A percentile compares a stretch with the other conserved stretches of the same genome.
phyloP scores from a whole-genome alignment of 2,329 filamentous ascomycete genomes.

The Neofusicoccum laricinum region DNA sequence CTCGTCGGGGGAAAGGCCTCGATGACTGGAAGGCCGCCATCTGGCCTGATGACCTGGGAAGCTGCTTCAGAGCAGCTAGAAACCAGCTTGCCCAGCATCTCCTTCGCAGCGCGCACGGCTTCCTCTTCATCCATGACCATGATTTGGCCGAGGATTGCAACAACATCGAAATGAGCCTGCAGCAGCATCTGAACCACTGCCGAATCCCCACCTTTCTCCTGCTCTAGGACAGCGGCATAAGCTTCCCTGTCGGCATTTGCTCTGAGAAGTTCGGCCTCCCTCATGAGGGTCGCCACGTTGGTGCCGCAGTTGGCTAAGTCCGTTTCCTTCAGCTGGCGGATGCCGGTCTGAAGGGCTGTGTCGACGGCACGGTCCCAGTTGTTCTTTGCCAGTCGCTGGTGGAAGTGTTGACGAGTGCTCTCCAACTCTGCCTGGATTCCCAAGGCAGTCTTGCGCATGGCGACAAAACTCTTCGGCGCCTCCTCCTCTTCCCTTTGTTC shows the following conservation, averaged over 20 bases:
- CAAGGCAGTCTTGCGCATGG: constrained; percentile 82
- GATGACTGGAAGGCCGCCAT: constrained; percentile 62
- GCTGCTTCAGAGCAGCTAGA: constrained; percentile 71
- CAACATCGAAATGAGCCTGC: constrained; percentile 86
- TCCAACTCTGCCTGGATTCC: constrained; percentile 89
- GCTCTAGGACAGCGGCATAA: constrained; percentile 72
- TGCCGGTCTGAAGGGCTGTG: constrained; percentile 79
- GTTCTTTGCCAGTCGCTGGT: constrained; percentile 74
- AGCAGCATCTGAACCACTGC: constrained; percentile 78
- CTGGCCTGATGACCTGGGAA: constrained; percentile 85
- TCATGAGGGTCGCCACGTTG: constrained; percentile 69
- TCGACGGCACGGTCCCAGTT: constrained; percentile 88
- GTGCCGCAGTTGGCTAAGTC: constrained; percentile 61
- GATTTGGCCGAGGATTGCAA: constrained; percentile 78
- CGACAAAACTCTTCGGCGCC: constrained; percentile 62
- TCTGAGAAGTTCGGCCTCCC: constrained; percentile 85
- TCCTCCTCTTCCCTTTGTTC: constrained; percentile 68
- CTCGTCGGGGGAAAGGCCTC: constrained; percentile 70
- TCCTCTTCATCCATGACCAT: constrained; percentile 79
- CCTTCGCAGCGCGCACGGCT: constrained; percentile 75
- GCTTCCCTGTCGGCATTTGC: constrained; percentile 78
- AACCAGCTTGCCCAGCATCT: constrained; percentile 73
- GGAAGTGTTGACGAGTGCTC: constrained; percentile 83
- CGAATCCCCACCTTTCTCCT: constrained; percentile 78
- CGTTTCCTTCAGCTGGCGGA: constrained; percentile 72